phyloP scores from a whole-genome alignment of 495 filamentous ascomycete species.

The Daldinia childiae region DNA sequence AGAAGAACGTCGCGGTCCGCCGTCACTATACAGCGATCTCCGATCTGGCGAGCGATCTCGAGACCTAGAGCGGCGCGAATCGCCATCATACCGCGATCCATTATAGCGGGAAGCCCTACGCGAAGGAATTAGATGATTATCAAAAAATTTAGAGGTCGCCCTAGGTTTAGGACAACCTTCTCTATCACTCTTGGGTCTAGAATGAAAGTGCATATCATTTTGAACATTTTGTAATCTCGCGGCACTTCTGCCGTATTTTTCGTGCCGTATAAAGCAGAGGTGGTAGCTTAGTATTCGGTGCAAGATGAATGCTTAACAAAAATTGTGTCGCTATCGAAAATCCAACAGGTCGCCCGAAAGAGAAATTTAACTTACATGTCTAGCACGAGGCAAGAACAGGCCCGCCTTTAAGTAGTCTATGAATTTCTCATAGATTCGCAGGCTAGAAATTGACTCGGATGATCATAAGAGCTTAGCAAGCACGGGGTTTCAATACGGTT shows the following conservation, averaged over 20 bases:
- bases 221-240: neutral
- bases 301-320: neutral
- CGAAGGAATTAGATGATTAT: conserved; percentile 18
- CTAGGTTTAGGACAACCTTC: neutral
- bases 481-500: neutral
- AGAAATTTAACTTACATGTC: conserved; percentile 29
- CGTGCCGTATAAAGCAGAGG: neutral
- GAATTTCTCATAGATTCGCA: conserved; percentile 32
- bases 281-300: neutral
- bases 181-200: neutral
- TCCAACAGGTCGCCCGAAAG: neutral
- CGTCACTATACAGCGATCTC: conserved; percentile 57
- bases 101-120: conserved; percentile 56
- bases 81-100: conserved; percentile 57
- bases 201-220: neutral
- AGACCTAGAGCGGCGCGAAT: conserved; percentile 60
- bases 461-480: conserved; percentile 10
- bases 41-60: conserved; percentile 70
- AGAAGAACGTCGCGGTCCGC: conserved; percentile 58
- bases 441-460: neutral
- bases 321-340: neutral
- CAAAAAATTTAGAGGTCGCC: neutral
- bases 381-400: conserved; percentile 26
- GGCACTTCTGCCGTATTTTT: neutral
- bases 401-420: conserved; percentile 33